A percentile compares a stretch with the other conserved stretches of the same genome.
Evolutionary conservation across 2,329 filamentous ascomycete genomes (phyloP).

Genomic region (Diplodia mutila): DNA sequence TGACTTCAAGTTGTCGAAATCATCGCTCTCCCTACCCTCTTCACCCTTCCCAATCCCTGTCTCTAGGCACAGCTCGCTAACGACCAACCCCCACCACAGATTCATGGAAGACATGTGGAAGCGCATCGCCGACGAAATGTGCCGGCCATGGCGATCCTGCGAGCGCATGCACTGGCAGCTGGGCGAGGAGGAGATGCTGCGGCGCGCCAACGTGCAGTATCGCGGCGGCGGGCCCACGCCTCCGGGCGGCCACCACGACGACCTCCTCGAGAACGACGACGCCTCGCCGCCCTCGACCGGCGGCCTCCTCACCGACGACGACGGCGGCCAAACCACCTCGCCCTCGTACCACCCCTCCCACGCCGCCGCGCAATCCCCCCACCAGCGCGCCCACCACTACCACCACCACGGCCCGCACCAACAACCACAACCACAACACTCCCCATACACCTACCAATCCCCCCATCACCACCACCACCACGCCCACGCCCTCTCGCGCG

Average conservation of each 20-base stretch:
- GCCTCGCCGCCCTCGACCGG: constrained; percentile 38
- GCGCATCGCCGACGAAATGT: constrained; percentile 93
- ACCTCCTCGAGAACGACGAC: constrained; percentile 32
- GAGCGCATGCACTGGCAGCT: constrained; percentile 99
- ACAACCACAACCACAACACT: constrained; percentile 30
- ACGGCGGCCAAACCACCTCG: constrained; percentile 31
- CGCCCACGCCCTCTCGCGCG: constrained; percentile 29
- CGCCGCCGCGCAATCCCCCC: neutral
- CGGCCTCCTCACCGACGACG: constrained; percentile 28
- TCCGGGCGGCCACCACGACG: constrained; percentile 34
- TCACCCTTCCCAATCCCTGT: neutral
- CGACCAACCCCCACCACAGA: constrained; percentile 54
- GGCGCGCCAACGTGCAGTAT: constrained; percentile 84
- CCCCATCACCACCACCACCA: constrained; percentile 26
- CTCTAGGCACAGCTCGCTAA: constrained; percentile 25
- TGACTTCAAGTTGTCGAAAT: neutral
- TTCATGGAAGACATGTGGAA: constrained; percentile 99
- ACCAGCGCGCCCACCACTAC: constrained; percentile 31
- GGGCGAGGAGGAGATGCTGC: constrained; percentile 90
- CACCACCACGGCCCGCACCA: constrained; percentile 33
- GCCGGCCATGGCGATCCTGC: constrained; percentile 89
- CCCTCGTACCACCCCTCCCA: constrained; percentile 12
- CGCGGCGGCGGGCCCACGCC: constrained; percentile 47
- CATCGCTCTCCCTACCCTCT: neutral
- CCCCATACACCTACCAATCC: neutral